A percentile compares a stretch with the other conserved stretches of the same genome.
These are phyloP conservation scores for Boletus speciosus DNA, from an alignment of 768 basidiomycete genomes.

Conservation along the genomic window DNA sequence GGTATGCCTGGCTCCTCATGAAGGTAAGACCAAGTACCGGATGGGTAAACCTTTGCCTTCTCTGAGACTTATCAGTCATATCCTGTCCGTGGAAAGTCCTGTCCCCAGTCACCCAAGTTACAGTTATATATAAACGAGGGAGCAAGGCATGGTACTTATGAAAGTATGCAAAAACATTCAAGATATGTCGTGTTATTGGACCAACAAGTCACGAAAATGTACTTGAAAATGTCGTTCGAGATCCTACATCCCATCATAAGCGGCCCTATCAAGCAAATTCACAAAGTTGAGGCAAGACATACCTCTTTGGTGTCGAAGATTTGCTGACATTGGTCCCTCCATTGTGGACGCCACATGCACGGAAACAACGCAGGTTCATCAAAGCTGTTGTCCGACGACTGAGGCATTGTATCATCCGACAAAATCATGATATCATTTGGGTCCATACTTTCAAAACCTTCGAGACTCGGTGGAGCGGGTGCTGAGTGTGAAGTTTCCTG, in stretches of 20 bases:
- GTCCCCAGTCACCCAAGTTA: neutral
- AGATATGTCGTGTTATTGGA: neutral
- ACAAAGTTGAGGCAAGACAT: neutral
- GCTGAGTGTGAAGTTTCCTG: conserved; percentile 2
- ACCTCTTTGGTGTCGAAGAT: conserved; percentile 32
- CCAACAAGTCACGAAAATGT: conserved; percentile 15
- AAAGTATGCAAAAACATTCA: neutral
- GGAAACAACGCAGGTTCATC: conserved; percentile 24
- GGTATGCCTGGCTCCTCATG: too few relatives aligned
- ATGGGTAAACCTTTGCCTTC: too few relatives aligned
- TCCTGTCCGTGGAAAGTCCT: too few relatives aligned
- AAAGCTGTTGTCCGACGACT: neutral
- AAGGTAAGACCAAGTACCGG: too few relatives aligned
- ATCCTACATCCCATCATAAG: conserved; percentile 13
- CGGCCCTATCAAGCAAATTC: neutral
- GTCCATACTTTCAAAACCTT: conserved; percentile 15
- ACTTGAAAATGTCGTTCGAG: conserved; percentile 25
- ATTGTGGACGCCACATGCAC: conserved; percentile 29
- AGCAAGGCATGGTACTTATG: neutral
- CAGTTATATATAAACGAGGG: neutral
- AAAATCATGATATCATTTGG: conserved; percentile 17
- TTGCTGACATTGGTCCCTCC: conserved; percentile 25
- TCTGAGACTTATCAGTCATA: too few relatives aligned
- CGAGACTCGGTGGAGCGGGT: neutral
- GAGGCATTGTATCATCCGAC: conserved; percentile 1